Base-by-base conservation (phyloP, 1,284 basidiomycete species). In the Coniophora puteana region DNA sequence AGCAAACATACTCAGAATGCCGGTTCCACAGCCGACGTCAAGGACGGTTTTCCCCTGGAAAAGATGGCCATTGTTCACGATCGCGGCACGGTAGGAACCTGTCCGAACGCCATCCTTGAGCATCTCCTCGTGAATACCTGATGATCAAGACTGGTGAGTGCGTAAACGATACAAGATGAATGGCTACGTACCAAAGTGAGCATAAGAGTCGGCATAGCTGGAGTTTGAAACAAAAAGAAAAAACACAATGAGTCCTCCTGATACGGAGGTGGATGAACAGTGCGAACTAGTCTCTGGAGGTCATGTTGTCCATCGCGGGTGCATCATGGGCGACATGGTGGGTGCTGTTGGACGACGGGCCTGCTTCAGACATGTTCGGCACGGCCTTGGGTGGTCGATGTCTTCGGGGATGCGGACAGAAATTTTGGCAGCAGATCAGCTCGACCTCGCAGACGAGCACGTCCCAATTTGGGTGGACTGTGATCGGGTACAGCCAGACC, bases 81-180 rank as follows among this genome's bases (percentile, higher is more conserved):
- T 99, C 46, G 93, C 91, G 48, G 87, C 80, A 51, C 92, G 88
- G 78, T 99, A 99, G 34, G 92, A 91, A 27, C 92, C 81, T 30
- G 96, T 99, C 50, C 96, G 89, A 51, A 99, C 93, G 41, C 77
- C 72, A 68, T 99, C 96, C 71, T 99, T 99, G 63, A 99, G 72
- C 96, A 99, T 99, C 71, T 99, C 96, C 70, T 96, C 94, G 66
- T 97, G 93, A 56, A 97, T 97, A 49, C 90, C 91, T 91, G 51
- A 30, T 37, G 33, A 49, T 28, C 43, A 34, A 31, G 33, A 8
- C 32, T 27, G 17, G 18, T 28, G 26, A 37, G 44, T 49, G 16
- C 47, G 44, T 43, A 36, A 32, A 2, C 24, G 30, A 21, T 40
- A 37, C 7, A n/a, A n/a, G n/a, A n/a, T 34, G 30, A n/a, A 12